phyloP scores from a whole-genome alignment of 306 rosid species.

The Cucumis cinereus region DNA sequence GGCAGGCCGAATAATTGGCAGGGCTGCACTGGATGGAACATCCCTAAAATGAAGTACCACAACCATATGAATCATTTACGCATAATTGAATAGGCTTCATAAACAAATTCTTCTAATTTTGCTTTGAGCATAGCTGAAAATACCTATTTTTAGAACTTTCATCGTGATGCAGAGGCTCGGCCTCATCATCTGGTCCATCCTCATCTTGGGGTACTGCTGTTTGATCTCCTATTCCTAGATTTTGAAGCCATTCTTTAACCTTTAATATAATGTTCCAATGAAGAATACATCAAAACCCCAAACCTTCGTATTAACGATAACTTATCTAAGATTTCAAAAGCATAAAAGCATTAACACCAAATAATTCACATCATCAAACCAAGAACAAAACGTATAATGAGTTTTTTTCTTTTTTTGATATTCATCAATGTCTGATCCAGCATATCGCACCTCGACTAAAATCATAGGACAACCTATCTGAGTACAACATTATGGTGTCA shows the following conservation, averaged over 20 bases:
- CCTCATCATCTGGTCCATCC: slow-evolving; percentile 67
- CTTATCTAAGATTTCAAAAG: background rate
- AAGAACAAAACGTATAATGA: background rate
- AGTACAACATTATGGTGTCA: too few species aligned
- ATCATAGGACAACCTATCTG: too few species aligned
- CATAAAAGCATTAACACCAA: background rate
- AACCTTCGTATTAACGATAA: slow-evolving; percentile 9
- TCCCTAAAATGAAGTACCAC: slow-evolving; percentile 57
- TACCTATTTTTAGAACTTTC: slow-evolving; percentile 76
- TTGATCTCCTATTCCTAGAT: slow-evolving; percentile 98
- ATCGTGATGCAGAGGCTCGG: slow-evolving; percentile 48
- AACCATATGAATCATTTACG: slow-evolving; percentile 15
- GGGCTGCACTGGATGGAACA: slow-evolving; percentile 96
- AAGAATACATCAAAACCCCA: slow-evolving; percentile 59
- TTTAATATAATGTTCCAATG: slow-evolving; percentile 67
- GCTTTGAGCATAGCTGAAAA: background rate
- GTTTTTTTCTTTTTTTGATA: background rate
- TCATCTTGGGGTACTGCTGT: slow-evolving; percentile 59
- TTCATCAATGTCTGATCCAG: too few species aligned
- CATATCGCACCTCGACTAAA: too few species aligned
- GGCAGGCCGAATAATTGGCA: slow-evolving; percentile 90
- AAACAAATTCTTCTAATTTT: slow-evolving; percentile 2
- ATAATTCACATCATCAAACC: background rate
- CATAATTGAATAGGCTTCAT: slow-evolving; percentile 7
- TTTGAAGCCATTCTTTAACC: slow-evolving; percentile 99